phyloP scores from a whole-genome alignment of 2,329 filamentous ascomycete species.

The Aspergillus quadricinctus region DNA sequence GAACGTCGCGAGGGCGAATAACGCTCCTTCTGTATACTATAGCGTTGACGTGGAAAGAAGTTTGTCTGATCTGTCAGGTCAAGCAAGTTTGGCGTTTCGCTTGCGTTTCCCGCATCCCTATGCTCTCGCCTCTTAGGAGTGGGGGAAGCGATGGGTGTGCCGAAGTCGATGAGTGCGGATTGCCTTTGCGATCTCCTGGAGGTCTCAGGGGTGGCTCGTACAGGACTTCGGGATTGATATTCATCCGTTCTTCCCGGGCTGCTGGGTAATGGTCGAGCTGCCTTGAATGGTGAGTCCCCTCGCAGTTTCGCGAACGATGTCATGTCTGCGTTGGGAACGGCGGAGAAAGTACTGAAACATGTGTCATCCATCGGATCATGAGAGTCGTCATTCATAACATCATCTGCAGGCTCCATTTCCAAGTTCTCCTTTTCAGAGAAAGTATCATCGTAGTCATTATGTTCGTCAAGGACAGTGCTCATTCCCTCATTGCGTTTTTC shows the following conservation, averaged over 20 bases:
- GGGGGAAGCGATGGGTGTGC: conserved; percentile 34
- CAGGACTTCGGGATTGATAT: conserved; percentile 14
- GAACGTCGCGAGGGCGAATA: conserved; percentile 41
- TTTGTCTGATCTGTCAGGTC: conserved; percentile 83
- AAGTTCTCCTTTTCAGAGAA: conserved; percentile 19
- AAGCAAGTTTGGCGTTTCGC: conserved; percentile 70
- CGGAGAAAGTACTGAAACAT: conserved; percentile 79
- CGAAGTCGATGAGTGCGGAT: conserved; percentile 28
- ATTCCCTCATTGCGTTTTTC: conserved; percentile 39
- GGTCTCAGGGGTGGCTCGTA: conserved; percentile 46
- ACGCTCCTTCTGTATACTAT: conserved; percentile 33
- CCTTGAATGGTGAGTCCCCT: conserved; percentile 56
- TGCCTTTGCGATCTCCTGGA: conserved; percentile 35
- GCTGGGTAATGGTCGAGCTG: conserved; percentile 35
- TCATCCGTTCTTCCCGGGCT: conserved; percentile 32
- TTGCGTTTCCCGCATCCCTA: conserved; percentile 39
- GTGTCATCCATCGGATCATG: conserved; percentile 40
- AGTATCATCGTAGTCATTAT: conserved; percentile 13
- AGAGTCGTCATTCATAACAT: conserved; percentile 27
- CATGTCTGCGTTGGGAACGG: conserved; percentile 70
- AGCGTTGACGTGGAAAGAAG: conserved; percentile 49
- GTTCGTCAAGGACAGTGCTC: conserved; percentile 37
- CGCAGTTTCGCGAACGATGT: conserved; percentile 74
- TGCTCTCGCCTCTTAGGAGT: conserved; percentile 49
- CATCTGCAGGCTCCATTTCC: conserved; percentile 21